Base-by-base conservation (phyloP, 1,139 yeast species). In the Protomyces lactucae-debilis region DNA sequence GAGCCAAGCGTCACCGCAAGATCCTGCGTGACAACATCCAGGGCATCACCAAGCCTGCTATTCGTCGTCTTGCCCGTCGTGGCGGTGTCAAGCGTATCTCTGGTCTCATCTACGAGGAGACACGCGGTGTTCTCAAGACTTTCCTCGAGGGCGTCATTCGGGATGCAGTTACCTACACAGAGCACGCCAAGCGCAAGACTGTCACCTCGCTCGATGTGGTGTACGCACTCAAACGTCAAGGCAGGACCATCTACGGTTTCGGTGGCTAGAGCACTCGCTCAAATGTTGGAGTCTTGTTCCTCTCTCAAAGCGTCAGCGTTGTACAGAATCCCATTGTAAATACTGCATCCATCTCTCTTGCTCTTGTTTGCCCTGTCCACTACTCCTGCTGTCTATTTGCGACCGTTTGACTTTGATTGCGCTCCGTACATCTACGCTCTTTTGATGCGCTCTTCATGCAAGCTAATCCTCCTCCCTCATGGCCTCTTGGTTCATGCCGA, bases 121-220 rank as follows among this genome's bases (percentile, higher is more conserved):
- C 93, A 76, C 90, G 98, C 84, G 92, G 88, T 72, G 97, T 93
- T 73, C 85, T 92, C 74, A 91, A 92, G 83, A 84, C 96, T 68
- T 93, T 92, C 87, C 85, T 93, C 77, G 97, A 91, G 82, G 87
- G 88, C 77, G 97, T 92, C 74, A 93, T 93, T 81, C 90, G 97
- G 83, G 98, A 93, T 76, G 97, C 98, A 75, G 97, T 92, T 75
- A 91, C 97, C 75, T 93, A 93, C 84, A 93, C 98, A 74, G 98
- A 92, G 83, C 97, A 93, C 86, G 98, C 98, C 76, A 93, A 93
- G 95, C 91, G 98, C 87, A 93, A 93, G 90, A 93, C 99, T 72
- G 98, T 93, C 75, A 93, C 99, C 73, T 91, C 98, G 70, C 85
- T 93, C 77, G 99, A 93, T 79, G 98, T 93, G 72, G 98, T 93